Base-by-base conservation (phyloP, 2,329 filamentous ascomycete genomes). In the Penicillium sp. region DNA sequence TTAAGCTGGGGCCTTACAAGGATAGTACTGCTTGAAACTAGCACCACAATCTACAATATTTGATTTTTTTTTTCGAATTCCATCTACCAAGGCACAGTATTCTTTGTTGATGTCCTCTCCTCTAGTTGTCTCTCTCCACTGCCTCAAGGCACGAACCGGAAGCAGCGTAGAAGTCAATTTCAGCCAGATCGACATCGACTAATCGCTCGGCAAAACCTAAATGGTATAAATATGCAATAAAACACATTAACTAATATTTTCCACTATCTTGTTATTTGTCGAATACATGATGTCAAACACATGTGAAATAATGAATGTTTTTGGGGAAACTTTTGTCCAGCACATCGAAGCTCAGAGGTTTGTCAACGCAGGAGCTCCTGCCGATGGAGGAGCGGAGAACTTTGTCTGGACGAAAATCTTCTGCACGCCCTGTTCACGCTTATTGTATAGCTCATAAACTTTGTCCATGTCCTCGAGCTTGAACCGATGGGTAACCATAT, bases 401-500 rank as follows among this genome's bases (percentile, higher is more conserved):
- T 73, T 79, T 2, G 82, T 85, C 73, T 83, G 68, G 3, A 84
- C 76, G 66, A 79, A 94, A 1, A 92, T 80, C 79, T 95, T 94
- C 70, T 94, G 89, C 79, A 94, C 88, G 58, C 87, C 78, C 63
- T 75, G 56, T 28, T 69, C 75, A 30, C 71, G 61, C 35, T 67
- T 63, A 54, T 87, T 77, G 51, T 86, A 88, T 63, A 79, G 79
- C 58, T 78, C 71, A 61, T 88, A 88, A 1, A 87, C 78, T 62
- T 81, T 81, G 51, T 82, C 84, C 47, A 87, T 78, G 61, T 91
- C 87, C 54, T 92, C 87, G 2, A 94, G 78, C 31, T 80, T 78
- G 48, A 89, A 83, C 18, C 89, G 84, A 69, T 94, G 89, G 9
- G 85, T 87, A 1, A 94, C 76, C 89, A 94, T 94, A 68, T 88